Evolutionary conservation across 306 rosid genomes (phyloP), one percentile per base, ranked within the genome.

Genomic region (Cicer chorassanicum): DNA sequence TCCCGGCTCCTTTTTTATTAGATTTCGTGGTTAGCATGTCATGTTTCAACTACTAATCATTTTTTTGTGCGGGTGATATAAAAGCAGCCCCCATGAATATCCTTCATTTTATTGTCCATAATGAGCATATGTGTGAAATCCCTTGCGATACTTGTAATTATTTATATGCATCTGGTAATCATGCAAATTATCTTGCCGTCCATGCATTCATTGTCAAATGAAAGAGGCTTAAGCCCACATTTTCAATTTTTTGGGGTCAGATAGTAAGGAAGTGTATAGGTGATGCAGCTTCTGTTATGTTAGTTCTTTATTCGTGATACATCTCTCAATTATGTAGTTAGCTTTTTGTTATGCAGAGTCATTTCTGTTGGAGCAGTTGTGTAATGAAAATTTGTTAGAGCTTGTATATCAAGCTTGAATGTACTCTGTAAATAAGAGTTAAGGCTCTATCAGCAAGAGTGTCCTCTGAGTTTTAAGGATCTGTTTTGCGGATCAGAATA

Each of bases 101-200:
- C 21, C 29, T 12, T 13, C 34, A 49, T 40, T 53, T 75, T 50
- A 7, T 59, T 75, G 72, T 49, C 41, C 64, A 19, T 6, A 12
- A 39, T 44, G 60, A 55, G 48, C 68, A 34, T 29, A 34, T 18
- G 7, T 18, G 7, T 24, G 29, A 7, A 53, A 16, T 21, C 15
- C 44, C 24, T 12, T n/a, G 34, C 13, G 68, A 7, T 67, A 39
- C n/a, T 38, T 57, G 6, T 19, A 48, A 56, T 55, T 62, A 29
- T 56, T 56, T 56, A 56, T 56, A 19, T 16, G 39, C 39, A 56
- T 24, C 42, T 11, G 0, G 65, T 29, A 29, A 29, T 29, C 3
- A 29, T 29, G 16, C 65, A 59, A 42, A 59, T 24, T 29, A 59
- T 59, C 16, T 29, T 11, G 42, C 42, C 12, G 15, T 12, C 4